These are phyloP conservation scores for Penicillium coprophilum DNA, from an alignment of 495 filamentous ascomycete species.

Conservation along the genomic window DNA sequence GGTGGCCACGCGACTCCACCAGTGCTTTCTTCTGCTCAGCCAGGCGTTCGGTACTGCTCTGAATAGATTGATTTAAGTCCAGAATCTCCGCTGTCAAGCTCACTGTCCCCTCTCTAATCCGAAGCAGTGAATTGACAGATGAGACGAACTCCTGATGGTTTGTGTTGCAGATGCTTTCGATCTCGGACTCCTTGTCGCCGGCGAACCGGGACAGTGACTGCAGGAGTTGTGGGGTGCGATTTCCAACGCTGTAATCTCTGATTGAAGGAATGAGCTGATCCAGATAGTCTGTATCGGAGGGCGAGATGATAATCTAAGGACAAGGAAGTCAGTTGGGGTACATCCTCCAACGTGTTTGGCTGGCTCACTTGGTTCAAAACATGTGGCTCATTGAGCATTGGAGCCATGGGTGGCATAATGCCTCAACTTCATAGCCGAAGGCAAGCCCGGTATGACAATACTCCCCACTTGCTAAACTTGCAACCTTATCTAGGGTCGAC, in stretches of 20 bases:
- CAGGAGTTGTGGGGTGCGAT: constrained; percentile 69
- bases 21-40: constrained; percentile 92
- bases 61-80: constrained; percentile 88
- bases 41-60: constrained; percentile 90
- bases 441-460: background rate
- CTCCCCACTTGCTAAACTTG: background rate
- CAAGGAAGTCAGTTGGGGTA: constrained; percentile 7
- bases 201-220: constrained; percentile 78
- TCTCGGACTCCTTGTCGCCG: constrained; percentile 81
- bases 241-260: constrained; percentile 79
- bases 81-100: constrained; percentile 87
- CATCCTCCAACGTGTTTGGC: background rate
- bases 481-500: background rate
- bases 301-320: constrained; percentile 81
- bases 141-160: constrained; percentile 96
- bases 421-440: constrained; percentile 41
- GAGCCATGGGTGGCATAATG: constrained; percentile 11
- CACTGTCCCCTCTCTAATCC: constrained; percentile 85
- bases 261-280: constrained; percentile 93
- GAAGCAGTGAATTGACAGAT: constrained; percentile 88
- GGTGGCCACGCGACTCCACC: constrained; percentile 84
- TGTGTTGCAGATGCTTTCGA: constrained; percentile 89
- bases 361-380: constrained; percentile 43
- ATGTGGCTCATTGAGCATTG: constrained; percentile 46
- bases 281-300: constrained; percentile 89